phyloP scores from a whole-genome alignment of 768 basidiomycete genomes.

The Tricholoma bakamatsutake region DNA sequence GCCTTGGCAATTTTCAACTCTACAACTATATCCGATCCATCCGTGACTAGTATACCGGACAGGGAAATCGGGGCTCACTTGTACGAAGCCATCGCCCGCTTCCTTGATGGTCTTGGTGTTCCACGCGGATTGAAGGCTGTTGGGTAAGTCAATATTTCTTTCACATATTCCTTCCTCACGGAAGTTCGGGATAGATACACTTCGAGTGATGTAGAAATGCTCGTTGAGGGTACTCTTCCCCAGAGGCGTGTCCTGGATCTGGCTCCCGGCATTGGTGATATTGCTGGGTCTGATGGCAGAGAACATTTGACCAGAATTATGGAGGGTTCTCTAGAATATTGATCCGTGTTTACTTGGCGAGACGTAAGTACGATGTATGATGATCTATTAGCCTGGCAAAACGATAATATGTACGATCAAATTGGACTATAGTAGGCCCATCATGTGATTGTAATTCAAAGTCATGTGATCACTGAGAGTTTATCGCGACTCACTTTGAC shows the following conservation, averaged over 20 bases:
- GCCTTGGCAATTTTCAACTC: constrained; percentile 78
- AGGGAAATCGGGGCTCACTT: constrained; percentile 72
- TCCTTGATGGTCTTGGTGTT: constrained; percentile 79
- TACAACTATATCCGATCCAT: constrained; percentile 60
- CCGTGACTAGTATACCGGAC: constrained; percentile 69
- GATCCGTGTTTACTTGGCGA: constrained; percentile 12
- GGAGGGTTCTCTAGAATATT: constrained; percentile 75
- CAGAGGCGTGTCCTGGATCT: constrained; percentile 90
- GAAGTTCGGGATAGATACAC: constrained; percentile 42
- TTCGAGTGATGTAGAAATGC: constrained; percentile 54
- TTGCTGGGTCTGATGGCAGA: constrained; percentile 76
- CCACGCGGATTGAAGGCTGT: constrained; percentile 83
- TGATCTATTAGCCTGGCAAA: too few relatives aligned
- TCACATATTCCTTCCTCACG: not conserved
- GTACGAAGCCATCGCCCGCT: constrained; percentile 82
- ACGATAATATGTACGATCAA: too few relatives aligned
- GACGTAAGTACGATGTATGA: too few relatives aligned
- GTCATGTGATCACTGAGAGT: not conserved
- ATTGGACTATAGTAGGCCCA: too few relatives aligned
- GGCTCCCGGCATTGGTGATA: constrained; percentile 84
- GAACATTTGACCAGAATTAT: constrained; percentile 81
- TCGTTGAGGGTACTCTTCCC: constrained; percentile 90
- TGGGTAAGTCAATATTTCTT: constrained; percentile 33
- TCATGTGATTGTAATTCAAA: too few relatives aligned
- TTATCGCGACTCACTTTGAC: not conserved